A percentile compares a stretch with the other conserved stretches of the same genome.
These are phyloP conservation scores for Sapria himalayana DNA, from an alignment of 345 rosid species.

Conservation along the genomic window DNA sequence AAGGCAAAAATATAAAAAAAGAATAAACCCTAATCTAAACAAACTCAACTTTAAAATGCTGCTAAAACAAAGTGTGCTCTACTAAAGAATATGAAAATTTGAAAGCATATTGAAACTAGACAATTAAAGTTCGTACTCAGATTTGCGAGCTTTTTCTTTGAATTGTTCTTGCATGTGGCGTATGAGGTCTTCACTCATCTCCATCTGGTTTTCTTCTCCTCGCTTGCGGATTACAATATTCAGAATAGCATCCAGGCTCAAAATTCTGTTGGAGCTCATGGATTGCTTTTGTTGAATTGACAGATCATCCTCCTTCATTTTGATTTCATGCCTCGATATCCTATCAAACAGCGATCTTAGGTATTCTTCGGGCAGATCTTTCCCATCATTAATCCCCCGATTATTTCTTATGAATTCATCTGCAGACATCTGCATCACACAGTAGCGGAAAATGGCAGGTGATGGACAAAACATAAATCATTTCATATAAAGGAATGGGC, in stretches of 20 bases:
- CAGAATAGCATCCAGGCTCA: slow-evolving; percentile 80
- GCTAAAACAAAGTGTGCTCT: too few relatives aligned
- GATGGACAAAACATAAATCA: too few relatives aligned
- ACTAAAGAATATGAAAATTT: too few relatives aligned
- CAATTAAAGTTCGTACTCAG: slow-evolving; percentile 94
- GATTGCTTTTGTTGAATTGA: slow-evolving; percentile 69
- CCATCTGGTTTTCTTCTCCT: slow-evolving; percentile 57
- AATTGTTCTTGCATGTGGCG: slow-evolving; percentile 97
- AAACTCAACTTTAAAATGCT: too few relatives aligned
- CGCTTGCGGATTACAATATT: slow-evolving; percentile 94
- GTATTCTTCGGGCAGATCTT: slow-evolving; percentile 84
- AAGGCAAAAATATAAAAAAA: too few relatives aligned
- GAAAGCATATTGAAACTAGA: too few relatives aligned
- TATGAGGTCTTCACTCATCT: slow-evolving; percentile 89
- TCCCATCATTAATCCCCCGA: slow-evolving; percentile 96
- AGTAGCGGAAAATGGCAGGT: too few relatives aligned
- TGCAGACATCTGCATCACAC: slow-evolving; percentile 79
- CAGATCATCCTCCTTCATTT: slow-evolving; percentile 87
- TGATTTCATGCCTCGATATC: slow-evolving; percentile 88
- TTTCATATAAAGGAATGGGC: too few relatives aligned
- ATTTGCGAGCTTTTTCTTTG: slow-evolving; percentile 92
- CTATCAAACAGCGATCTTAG: slow-evolving; percentile 76
- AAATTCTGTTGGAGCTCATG: slow-evolving; percentile 49
- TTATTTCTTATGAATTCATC: slow-evolving; percentile 93
- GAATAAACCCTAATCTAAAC: too few relatives aligned